Conservation (phyloP, 2,329 filamentous ascomycete genomes). For the Nemania bipapillata region DNA sequence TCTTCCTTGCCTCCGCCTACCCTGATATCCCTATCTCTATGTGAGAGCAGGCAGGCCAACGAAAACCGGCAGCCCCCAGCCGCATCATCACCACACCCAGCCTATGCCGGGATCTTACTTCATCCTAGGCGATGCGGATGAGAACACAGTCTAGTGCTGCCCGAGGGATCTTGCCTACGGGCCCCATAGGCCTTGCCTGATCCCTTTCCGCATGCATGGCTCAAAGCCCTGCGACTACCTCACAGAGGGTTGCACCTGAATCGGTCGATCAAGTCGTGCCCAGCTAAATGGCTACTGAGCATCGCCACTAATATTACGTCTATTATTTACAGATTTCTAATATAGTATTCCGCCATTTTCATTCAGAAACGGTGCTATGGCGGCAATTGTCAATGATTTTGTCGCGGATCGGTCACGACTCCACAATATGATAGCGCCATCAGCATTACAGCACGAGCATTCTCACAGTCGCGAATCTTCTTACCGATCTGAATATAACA, state of each 20-base stretch:
- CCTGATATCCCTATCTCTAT: constrained; percentile 1
- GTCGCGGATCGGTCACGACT: constrained; percentile 77
- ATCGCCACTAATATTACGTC: constrained; percentile 19
- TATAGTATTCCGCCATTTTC: constrained; percentile 17
- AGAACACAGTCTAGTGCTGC: constrained; percentile 1
- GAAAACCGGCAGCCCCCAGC: background rate
- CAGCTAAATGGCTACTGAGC: background rate
- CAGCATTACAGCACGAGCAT: constrained; percentile 60
- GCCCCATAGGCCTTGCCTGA: constrained; percentile 2
- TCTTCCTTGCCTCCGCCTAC: background rate
- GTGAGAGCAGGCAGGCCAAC: constrained; percentile 5
- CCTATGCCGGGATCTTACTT: background rate
- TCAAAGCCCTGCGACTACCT: background rate
- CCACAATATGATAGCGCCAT: constrained; percentile 73
- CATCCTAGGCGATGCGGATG: constrained; percentile 13
- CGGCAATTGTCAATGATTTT: constrained; percentile 75
- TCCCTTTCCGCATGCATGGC: constrained; percentile 1
- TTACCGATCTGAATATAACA: constrained; percentile 54
- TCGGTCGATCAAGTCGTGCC: background rate
- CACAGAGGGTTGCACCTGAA: constrained; percentile 7
- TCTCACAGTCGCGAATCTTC: constrained; percentile 60
- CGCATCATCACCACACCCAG: constrained; percentile 6
- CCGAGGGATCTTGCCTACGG: constrained; percentile 12
- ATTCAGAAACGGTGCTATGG: constrained; percentile 60
- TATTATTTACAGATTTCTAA: constrained; percentile 19